phyloP scores from a whole-genome alignment of 768 basidiomycete genomes.

The Melanogaster broomeanus region DNA sequence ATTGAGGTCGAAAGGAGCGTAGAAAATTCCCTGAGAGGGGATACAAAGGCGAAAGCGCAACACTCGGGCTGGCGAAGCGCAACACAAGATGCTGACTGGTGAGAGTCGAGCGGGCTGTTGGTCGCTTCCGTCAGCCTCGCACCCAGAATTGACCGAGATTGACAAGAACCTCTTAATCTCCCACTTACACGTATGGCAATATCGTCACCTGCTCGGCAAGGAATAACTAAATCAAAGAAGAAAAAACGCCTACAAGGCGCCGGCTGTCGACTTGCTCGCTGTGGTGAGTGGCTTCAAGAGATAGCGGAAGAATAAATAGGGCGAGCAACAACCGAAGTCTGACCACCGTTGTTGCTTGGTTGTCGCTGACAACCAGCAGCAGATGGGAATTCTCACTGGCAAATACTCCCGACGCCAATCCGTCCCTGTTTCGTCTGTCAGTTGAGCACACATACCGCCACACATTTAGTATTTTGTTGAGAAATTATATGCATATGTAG shows the following conservation, averaged over 20 bases:
- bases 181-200: slow-evolving; percentile 9
- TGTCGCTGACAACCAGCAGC: background rate
- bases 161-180: slow-evolving; percentile 1
- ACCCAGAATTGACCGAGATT: too few relatives aligned
- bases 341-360: background rate
- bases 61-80: background rate
- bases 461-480: too few relatives aligned
- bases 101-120: slow-evolving; percentile 7
- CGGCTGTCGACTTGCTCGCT: slow-evolving; percentile 2
- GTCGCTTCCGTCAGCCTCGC: slow-evolving; percentile 23
- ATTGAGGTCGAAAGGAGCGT: slow-evolving; percentile 20
- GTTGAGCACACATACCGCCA: too few relatives aligned
- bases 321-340: background rate
- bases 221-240: background rate
- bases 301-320: background rate
- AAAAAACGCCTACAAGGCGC: slow-evolving; percentile 4
- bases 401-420: too few relatives aligned
- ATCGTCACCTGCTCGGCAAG: background rate
- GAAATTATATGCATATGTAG: too few relatives aligned
- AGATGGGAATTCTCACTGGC: background rate
- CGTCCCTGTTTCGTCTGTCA: too few relatives aligned
- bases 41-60: slow-evolving; percentile 5
- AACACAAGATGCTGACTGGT: background rate
- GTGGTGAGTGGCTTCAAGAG: background rate
- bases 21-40: slow-evolving; percentile 22